Percentiles rank a stretch among this genome's conserved stretches.
phyloP scores from a whole-genome alignment of 1,139 yeast genomes.

The Pichia sorboxylosa region DNA sequence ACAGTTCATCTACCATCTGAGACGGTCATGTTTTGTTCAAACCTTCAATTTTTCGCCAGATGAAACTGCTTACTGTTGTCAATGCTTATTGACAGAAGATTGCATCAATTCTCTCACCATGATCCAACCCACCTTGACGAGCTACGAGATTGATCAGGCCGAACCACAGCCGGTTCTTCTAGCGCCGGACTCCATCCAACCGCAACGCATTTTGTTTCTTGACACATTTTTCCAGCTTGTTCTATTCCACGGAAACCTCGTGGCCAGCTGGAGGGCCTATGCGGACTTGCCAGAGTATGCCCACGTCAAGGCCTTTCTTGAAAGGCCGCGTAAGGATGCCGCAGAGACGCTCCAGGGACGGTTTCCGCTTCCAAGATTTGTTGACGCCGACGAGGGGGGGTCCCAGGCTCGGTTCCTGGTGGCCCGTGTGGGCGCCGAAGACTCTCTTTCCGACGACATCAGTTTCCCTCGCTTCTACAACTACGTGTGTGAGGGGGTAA shows the following conservation, averaged over 20 bases:
- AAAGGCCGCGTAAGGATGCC: slow-evolving; percentile 58
- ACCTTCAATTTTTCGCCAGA: slow-evolving; percentile 74
- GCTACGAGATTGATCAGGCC: slow-evolving; percentile 51
- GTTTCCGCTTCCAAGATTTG: slow-evolving; percentile 62
- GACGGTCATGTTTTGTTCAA: slow-evolving; percentile 59
- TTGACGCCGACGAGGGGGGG: slow-evolving; percentile 68
- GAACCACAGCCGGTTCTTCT: slow-evolving; percentile 55
- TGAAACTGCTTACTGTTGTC: slow-evolving; percentile 62
- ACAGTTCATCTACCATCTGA: slow-evolving; percentile 60
- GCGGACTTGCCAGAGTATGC: slow-evolving; percentile 56
- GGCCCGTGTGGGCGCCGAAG: slow-evolving; percentile 33
- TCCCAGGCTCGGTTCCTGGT: slow-evolving; percentile 68
- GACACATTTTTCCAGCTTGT: slow-evolving; percentile 69
- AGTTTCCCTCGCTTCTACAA: slow-evolving; percentile 61
- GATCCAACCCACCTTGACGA: slow-evolving; percentile 65
- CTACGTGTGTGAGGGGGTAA: slow-evolving; percentile 30
- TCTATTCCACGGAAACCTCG: slow-evolving; percentile 56
- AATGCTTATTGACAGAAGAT: slow-evolving; percentile 56
- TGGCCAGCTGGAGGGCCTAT: slow-evolving; percentile 66
- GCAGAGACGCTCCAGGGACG: slow-evolving; percentile 55
- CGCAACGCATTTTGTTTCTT: slow-evolving; percentile 46
- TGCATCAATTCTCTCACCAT: slow-evolving; percentile 53
- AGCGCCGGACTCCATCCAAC: slow-evolving; percentile 56
- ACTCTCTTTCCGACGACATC: slow-evolving; percentile 58
- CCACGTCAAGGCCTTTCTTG: slow-evolving; percentile 48